These are phyloP conservation scores for Pistacia integerrima DNA, from an alignment of 345 rosid species.

Conservation along the genomic window DNA sequence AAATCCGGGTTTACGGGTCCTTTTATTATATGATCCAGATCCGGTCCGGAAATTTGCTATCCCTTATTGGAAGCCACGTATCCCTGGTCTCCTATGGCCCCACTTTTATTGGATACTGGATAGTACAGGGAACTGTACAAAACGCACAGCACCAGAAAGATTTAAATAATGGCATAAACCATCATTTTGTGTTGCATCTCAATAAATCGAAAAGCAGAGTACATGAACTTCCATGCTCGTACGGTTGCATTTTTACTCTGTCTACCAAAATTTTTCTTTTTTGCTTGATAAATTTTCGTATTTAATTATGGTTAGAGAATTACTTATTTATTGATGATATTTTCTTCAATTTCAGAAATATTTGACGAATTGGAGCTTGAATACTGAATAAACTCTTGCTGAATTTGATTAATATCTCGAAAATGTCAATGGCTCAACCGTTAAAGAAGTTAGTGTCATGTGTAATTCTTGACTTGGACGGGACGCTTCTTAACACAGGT, in stretches of 20 bases:
- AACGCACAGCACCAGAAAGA: too few relatives aligned
- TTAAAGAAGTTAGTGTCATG: conserved; percentile 17
- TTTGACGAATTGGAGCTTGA: not conserved
- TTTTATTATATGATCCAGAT: too few relatives aligned
- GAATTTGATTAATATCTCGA: not conserved
- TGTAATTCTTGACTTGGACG: conserved; percentile 26
- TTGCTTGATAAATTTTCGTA: not conserved
- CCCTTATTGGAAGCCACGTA: too few relatives aligned
- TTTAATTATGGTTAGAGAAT: not conserved
- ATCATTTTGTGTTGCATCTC: too few relatives aligned
- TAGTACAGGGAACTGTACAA: too few relatives aligned
- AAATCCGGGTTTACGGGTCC: too few relatives aligned
- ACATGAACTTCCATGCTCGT: not conserved
- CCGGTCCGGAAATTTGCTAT: too few relatives aligned
- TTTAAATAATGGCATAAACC: too few relatives aligned
- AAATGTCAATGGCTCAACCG: not conserved
- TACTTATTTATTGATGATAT: too few relatives aligned
- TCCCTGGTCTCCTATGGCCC: too few relatives aligned
- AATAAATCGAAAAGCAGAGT: too few relatives aligned
- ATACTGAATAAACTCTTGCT: not conserved
- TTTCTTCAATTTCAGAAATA: not conserved
- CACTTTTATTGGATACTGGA: too few relatives aligned
- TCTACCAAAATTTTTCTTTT: not conserved
- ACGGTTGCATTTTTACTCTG: not conserved
- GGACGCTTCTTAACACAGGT: conserved; percentile 24